Conservation (phyloP, 1,284 basidiomycete species). For the Butyriboletus pseudospeciosus region DNA sequence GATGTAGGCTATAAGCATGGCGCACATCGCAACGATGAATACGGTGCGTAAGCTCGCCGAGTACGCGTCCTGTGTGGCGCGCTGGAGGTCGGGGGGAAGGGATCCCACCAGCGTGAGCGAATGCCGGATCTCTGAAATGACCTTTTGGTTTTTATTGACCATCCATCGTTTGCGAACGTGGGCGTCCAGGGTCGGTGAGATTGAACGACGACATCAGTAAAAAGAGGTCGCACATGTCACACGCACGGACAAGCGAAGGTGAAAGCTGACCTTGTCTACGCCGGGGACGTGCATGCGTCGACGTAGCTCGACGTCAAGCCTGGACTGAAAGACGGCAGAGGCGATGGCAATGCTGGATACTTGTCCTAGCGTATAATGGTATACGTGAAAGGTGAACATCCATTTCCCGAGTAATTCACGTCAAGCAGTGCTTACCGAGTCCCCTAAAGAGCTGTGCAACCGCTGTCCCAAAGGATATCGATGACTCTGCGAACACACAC, state of each 20-base stretch:
- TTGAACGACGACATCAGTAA: background rate
- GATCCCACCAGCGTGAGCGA: conserved; percentile 8
- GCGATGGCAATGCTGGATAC: conserved; percentile 15
- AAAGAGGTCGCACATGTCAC: background rate
- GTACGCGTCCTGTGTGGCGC: conserved; percentile 11
- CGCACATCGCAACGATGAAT: conserved; percentile 6
- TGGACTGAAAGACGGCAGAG: conserved; percentile 21
- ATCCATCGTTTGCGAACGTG: background rate
- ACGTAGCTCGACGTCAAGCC: conserved; percentile 18
- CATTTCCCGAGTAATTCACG: background rate
- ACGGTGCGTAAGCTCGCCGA: conserved; percentile 8
- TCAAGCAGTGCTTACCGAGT: conserved; percentile 5
- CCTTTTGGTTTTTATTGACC: background rate
- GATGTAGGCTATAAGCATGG: conserved; percentile 4
- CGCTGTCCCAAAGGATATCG: conserved; percentile 7
- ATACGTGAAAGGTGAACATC: background rate
- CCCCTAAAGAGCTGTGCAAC: conserved; percentile 8
- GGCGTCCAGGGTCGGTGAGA: background rate
- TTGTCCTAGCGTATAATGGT: conserved; percentile 10
- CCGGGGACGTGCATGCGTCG: conserved; percentile 7
- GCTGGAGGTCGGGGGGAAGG: conserved; percentile 11
- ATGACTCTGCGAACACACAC: background rate
- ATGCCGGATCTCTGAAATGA: conserved; percentile 9
- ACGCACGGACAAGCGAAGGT: background rate
- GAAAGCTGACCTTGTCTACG: conserved; percentile 10